Base-by-base conservation (phyloP, 129 eudicot species). In the Lactuca saligna region DNA sequence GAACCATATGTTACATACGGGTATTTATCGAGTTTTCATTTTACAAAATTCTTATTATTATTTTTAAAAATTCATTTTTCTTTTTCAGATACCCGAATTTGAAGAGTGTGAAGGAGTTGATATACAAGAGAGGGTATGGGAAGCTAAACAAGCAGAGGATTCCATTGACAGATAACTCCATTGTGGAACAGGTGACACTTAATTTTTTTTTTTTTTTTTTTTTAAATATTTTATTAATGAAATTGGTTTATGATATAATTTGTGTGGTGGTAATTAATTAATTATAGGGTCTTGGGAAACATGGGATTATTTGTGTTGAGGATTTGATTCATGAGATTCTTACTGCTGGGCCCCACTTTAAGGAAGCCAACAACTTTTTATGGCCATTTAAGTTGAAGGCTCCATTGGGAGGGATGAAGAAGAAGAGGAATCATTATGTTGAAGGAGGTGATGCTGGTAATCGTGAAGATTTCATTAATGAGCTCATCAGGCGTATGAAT, bases 401-500 rank as follows among this genome's bases (percentile, higher is more conserved):
- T 15, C 96, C 96, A 7, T 74, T 86, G 77, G 96, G 94, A 76
- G 96, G 93, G 7, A 16, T 86, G 48, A 86, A 83, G 78, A 89
- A 86, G 71, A 86, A 89, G 82, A 83, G 96, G 74, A 89, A 89
- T 72, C 96, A 89, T 71, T 89, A 86, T 38, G 88, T 89, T 8
- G 96, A 89, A 78, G 96, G 96, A 46, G 96, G 90, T 13, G 96
- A 89, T 75, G 96, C 96, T 33, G 96, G 96, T 15, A 89, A 89
- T 17, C 87, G 96, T 42, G 96, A 89, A 69, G 84, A 86, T 57
- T 84, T 66, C 82, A 89, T 86, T 75, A 89, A 86, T n/a, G 86
- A 86, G 68, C 96, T 89, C 56, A 82, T 89, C 32, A 89, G 90
- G 81, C 86, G 96, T 66, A 89, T 89, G 96, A 89, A 89, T 66